Evolutionary conservation across 176 grass and related monocot species (phyloP).

Genomic region (Avena eriantha): DNA sequence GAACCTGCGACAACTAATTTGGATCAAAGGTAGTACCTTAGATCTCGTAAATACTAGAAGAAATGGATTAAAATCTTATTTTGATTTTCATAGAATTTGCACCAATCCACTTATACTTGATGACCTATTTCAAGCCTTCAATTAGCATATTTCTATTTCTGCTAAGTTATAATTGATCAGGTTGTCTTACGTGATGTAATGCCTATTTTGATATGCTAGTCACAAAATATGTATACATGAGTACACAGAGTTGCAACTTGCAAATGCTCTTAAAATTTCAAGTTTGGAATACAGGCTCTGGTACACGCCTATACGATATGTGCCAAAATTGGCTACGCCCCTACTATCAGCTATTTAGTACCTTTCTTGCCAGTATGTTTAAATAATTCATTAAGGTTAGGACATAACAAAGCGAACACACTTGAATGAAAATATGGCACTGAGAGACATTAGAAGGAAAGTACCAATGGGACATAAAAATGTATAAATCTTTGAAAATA

Average conservation of each 20-base stretch:
- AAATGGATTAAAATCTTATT: not conserved
- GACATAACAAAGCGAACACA: not conserved
- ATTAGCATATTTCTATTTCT: slow-evolving; percentile 6
- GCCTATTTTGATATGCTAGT: not conserved
- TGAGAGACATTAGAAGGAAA: not conserved
- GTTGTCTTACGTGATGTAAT: not conserved
- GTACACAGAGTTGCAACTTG: not conserved
- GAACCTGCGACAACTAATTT: too few species aligned
- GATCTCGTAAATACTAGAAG: not conserved
- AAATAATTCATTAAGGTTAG: slow-evolving; percentile 14
- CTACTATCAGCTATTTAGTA: not conserved
- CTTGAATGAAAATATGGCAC: not conserved
- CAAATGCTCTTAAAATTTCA: not conserved
- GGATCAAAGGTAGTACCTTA: not conserved
- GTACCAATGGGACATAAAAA: not conserved
- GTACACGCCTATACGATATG: not conserved
- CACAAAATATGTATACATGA: not conserved
- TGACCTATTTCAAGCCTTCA: too few species aligned
- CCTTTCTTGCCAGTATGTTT: not conserved
- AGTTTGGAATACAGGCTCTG: not conserved
- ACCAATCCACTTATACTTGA: not conserved
- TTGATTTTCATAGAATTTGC: not conserved
- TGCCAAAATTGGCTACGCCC: not conserved
- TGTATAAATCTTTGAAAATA: not conserved
- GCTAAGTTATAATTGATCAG: not conserved